Evolutionary conservation across 257 asterid genomes (phyloP).

Genomic region (Przewalskia tangutica): DNA sequence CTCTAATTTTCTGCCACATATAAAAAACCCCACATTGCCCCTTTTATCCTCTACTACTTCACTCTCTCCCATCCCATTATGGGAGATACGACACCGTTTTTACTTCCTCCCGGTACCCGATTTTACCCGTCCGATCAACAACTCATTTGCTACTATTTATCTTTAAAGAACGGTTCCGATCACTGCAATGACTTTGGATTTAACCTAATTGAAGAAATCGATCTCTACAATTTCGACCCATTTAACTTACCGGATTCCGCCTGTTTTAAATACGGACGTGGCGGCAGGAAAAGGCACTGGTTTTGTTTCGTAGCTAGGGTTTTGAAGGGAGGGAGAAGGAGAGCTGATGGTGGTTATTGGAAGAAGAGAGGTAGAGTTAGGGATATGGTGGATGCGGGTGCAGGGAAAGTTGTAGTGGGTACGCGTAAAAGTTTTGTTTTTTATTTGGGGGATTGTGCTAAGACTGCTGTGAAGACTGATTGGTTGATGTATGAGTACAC

Average conservation of each 20-base stretch:
- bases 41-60: not conserved
- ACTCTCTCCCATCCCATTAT: constrained; percentile 1
- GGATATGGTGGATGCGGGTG: constrained; percentile 21
- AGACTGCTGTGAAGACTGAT: constrained; percentile 22
- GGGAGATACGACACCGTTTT: constrained; percentile 18
- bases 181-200: not conserved
- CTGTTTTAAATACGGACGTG: constrained; percentile 27
- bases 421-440: constrained; percentile 26
- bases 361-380: constrained; percentile 15
- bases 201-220: constrained; percentile 26
- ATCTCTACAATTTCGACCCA: constrained; percentile 27
- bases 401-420: constrained; percentile 26
- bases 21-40: constrained; percentile 6
- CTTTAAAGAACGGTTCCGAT: constrained; percentile 15
- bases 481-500: constrained; percentile 39
- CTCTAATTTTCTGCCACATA: not conserved
- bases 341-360: constrained; percentile 31
- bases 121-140: constrained; percentile 35
- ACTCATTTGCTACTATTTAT: constrained; percentile 25
- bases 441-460: constrained; percentile 16
- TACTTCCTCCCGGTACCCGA: constrained; percentile 24
- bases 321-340: constrained; percentile 13
- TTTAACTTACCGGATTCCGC: constrained; percentile 20
- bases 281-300: constrained; percentile 30
- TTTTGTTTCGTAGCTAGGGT: constrained; percentile 22